Evolutionary conservation across 2,329 filamentous ascomycete species (phyloP).

Genomic region (Cladosporium sp.): DNA sequence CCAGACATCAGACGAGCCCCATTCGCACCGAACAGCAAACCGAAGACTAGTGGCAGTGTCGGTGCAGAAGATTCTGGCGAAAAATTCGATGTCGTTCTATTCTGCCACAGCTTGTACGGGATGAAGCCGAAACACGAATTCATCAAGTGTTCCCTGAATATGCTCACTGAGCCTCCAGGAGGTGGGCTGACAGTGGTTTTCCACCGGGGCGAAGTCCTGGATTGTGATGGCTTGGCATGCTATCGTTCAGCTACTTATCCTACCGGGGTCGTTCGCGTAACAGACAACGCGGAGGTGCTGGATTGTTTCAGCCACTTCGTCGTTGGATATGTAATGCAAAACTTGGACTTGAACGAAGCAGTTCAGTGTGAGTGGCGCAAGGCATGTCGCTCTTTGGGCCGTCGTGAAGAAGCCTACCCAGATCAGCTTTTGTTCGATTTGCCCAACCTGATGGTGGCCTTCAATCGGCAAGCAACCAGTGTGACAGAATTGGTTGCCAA

Average conservation of each 20-base stretch:
- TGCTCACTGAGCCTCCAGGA: conserved; percentile 41
- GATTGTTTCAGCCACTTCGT: conserved; percentile 52
- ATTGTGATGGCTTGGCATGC: conserved; percentile 46
- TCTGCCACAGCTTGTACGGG: conserved; percentile 62
- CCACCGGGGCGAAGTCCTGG: conserved; percentile 46
- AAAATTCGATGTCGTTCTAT: conserved; percentile 53
- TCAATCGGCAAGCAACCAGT: conserved; percentile 43
- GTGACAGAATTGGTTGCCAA: conserved; percentile 41
- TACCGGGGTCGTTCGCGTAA: conserved; percentile 40
- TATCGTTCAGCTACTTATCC: conserved; percentile 46
- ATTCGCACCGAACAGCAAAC: conserved; percentile 35
- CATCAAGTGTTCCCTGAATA: conserved; percentile 44
- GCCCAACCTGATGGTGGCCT: conserved; percentile 49
- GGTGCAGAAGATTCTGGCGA: conserved; percentile 24
- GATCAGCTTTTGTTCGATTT: conserved; percentile 44
- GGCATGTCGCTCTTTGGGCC: conserved; percentile 47
- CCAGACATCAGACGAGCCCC: conserved; percentile 36
- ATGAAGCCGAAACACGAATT: conserved; percentile 47
- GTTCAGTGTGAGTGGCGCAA: conserved; percentile 44
- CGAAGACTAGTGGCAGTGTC: conserved; percentile 14
- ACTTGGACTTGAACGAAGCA: conserved; percentile 28
- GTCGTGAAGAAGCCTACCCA: conserved; percentile 34
- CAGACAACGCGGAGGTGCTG: conserved; percentile 42
- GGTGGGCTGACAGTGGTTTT: conserved; percentile 51
- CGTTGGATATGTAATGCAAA: conserved; percentile 40